phyloP scores from a whole-genome alignment of 2,329 filamentous ascomycete species.

The Aspergillus melleus region DNA sequence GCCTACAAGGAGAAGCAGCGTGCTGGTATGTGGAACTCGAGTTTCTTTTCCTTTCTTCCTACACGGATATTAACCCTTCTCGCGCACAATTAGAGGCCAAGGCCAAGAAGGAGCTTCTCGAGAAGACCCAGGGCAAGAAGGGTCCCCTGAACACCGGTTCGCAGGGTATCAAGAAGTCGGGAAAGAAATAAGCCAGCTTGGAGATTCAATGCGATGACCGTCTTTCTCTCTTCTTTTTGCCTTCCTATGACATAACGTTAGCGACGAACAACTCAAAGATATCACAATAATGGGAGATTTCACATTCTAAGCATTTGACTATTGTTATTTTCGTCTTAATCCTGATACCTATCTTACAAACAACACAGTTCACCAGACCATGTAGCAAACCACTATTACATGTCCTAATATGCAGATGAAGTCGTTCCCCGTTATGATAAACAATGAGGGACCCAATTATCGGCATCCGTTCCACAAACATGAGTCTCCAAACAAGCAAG shows the following conservation, averaged over 20 bases:
- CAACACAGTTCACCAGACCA: background rate
- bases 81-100: constrained; percentile 64
- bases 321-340: constrained; percentile 9
- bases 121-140: constrained; percentile 74
- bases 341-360: constrained; percentile 9
- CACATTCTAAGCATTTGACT: constrained; percentile 9
- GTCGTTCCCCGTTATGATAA: background rate
- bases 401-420: background rate
- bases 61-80: constrained; percentile 5
- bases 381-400: background rate
- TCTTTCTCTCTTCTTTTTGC: background rate
- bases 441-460: background rate
- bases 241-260: constrained; percentile 24
- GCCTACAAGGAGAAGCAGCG: constrained; percentile 81
- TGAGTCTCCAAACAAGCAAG: constrained; percentile 1
- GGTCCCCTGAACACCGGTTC: constrained; percentile 80
- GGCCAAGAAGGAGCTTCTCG: constrained; percentile 79
- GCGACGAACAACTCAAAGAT: constrained; percentile 23
- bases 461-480: constrained; percentile 1
- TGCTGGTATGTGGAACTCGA: constrained; percentile 62
- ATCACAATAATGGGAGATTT: constrained; percentile 14
- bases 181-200: constrained; percentile 75
- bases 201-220: background rate
- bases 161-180: constrained; percentile 96
- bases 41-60: background rate